Base-by-base conservation (phyloP, 148 eudicot species). In the Rhododendron ovatum region DNA sequence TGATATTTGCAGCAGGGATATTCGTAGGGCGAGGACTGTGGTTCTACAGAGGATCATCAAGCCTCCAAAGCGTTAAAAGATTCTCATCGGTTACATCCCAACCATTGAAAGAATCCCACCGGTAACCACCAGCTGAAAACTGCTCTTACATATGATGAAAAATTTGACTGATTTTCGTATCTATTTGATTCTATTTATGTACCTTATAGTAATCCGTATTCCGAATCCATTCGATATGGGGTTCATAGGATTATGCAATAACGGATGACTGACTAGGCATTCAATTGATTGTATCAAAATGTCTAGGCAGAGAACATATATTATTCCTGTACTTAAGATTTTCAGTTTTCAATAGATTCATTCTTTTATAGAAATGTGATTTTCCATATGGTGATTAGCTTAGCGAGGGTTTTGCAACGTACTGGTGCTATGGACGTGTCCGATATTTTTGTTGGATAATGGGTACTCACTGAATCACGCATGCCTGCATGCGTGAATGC, bases 1-100 rank as follows among this genome's bases (percentile, higher is more conserved):
- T 88, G 99, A 95, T 90, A 86, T 89, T 84, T 96, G 98, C 78
- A 94, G 98, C 88, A 88, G 98, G 18, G 98, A 96, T 84, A 94
- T 96, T 87, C 91, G 99, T 24, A 89, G 95, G 80, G 99, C 98
- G 1, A 96, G 99, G 87, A 96, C 98, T 81, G 99, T 96, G 59
- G 93, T 96, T 59, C 88, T 96, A 78, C 99, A 96, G 81, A 94
- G 99, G 90, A 96, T 96, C 89, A 96, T 96, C 87, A 96, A 93
- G 83, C 95, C 90, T 55, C 98, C 94, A 37, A 90, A 90, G 85
- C 86, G 88, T 85, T 90, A 88, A 93, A 81, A 20, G 24, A 47
- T 57, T 35, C 41, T 30, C 82, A 24, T 35, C 33, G 6, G 22
- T 48, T 1, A 22, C 24, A 26, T 55, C 30, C n/a, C 39, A 15